A percentile compares a stretch with the other conserved stretches of the same genome.
Evolutionary conservation across 345 rosid genomes (phyloP).

Genomic region (Noccaea bulbosa): DNA sequence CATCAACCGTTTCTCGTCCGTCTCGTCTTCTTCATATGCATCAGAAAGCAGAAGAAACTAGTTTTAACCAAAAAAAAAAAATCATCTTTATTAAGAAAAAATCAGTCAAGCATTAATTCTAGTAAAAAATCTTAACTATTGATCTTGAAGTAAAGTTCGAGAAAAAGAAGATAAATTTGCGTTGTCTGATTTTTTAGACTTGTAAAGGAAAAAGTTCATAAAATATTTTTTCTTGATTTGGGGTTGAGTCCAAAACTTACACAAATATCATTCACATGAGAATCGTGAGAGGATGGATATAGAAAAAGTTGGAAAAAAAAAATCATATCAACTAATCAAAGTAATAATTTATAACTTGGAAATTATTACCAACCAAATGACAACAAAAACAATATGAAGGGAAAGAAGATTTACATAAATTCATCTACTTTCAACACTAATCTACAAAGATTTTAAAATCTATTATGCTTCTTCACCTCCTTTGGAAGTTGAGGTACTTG

Average conservation of each 20-base stretch:
- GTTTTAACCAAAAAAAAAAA: background rate
- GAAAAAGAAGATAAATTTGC: background rate
- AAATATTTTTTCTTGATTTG: background rate
- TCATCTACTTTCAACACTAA: conserved; percentile 1
- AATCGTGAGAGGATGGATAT: conserved; percentile 27
- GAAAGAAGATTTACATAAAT: conserved; percentile 30
- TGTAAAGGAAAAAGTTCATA: background rate
- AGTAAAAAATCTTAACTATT: background rate
- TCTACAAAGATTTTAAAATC: conserved; percentile 1
- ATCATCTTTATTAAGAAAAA: background rate
- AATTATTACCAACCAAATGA: conserved; percentile 10
- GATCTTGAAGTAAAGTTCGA: background rate
- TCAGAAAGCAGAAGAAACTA: background rate
- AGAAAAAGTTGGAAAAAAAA: background rate
- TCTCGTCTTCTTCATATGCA: conserved; percentile 29
- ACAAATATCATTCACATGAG: conserved; percentile 15
- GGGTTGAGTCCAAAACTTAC: conserved; percentile 14
- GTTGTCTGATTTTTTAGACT: conserved; percentile 4
- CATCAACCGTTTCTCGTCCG: conserved; percentile 25
- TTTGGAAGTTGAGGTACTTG: conserved; percentile 67
- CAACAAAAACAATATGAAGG: background rate
- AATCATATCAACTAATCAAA: background rate
- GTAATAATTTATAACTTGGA: background rate
- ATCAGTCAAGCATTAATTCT: background rate
- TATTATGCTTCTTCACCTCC: conserved; percentile 42